Base-by-base conservation (phyloP, 2,329 filamentous ascomycete genomes). In the Botryotinia convoluta region DNA sequence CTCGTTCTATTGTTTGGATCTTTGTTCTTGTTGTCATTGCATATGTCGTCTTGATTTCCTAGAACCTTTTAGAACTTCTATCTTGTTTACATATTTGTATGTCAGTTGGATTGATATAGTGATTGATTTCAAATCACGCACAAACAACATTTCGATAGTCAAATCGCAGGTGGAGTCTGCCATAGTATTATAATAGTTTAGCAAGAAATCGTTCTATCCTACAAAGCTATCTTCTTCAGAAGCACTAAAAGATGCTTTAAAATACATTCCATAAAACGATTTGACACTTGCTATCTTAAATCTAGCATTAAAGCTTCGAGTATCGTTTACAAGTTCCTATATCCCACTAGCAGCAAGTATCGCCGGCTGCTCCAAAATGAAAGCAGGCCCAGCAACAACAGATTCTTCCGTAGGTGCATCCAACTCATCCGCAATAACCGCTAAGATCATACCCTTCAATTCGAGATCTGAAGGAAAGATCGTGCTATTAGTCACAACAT, bases 331-430 rank as follows among this genome's bases (percentile, higher is more conserved):
- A 18, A 32, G 1, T 42, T 18, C n/a, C 20, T 57, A 68, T 18
- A 42, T 10, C 29, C 26, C 35, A 42, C 35, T 42, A 32, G 26
- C 45, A 42, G 48, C 65, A 68, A 68, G 48, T 68, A 42, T 68
- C 12, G 48, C 65, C 18, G 82, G 82, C 71, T 83, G 81, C 76
- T 84, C 78, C 8, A 83, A 75, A 16, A 84, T 77, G 37, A 83
- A 75, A 10, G 82, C 77, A 9, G 83, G 83, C 22, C 83, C 83
- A 29, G 83, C 83, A 71, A 83, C 77, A 7, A 84, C 82, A n/a
- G 76, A 81, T 16, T 83, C 82, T 62, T 80, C 74, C 16, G 80
- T 82, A 2, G 82, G 81, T 3, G 83, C 82, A 42, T 81, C 83
- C 20, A 76, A 73, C 14, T 77, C 76, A 75, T 83, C 80, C 3